A percentile compares a stretch with the other conserved stretches of the same genome.
These are phyloP conservation scores for Glycine tomentella DNA, from an alignment of 306 rosid genomes.

Conservation along the genomic window DNA sequence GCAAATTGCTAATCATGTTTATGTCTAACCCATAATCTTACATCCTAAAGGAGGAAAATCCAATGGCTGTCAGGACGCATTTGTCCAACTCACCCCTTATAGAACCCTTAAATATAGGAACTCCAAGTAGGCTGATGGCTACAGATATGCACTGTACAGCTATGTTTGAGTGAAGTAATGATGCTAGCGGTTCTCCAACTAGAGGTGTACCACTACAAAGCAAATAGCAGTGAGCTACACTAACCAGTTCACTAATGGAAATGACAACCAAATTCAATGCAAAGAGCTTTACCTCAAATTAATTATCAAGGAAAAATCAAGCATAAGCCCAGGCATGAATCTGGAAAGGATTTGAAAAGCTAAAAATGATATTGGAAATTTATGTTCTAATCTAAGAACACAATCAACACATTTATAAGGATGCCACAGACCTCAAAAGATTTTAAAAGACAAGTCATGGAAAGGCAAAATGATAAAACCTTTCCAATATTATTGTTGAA, in stretches of 20 bases:
- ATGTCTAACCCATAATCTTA: conserved; percentile 24
- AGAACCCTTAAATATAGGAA: not conserved
- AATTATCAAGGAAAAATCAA: conserved; percentile 17
- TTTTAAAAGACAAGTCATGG: conserved; percentile 4
- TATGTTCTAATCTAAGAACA: conserved; percentile 18
- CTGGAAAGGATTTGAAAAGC: conserved; percentile 12
- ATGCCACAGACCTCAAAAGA: not conserved
- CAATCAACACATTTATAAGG: not conserved
- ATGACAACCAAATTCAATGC: not conserved
- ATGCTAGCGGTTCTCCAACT: conserved; percentile 12
- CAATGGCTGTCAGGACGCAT: not conserved
- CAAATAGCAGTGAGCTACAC: conserved; percentile 7
- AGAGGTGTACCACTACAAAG: conserved; percentile 6
- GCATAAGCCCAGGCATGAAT: conserved; percentile 9
- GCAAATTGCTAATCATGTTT: conserved; percentile 26
- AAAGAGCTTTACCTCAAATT: conserved; percentile 1
- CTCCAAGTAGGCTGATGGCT: not conserved
- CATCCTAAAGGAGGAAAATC: conserved; percentile 27
- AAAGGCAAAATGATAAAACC: conserved; percentile 7
- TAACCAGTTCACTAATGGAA: conserved; percentile 21
- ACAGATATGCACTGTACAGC: not conserved
- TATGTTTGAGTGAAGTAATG: conserved; percentile 4
- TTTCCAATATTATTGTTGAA: conserved; percentile 3
- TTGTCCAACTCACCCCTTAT: conserved; percentile 16
- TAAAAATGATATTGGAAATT: not conserved